Base-by-base conservation (phyloP, 805 yeast genomes). In the Cyberlindnera euphorbiiphila region DNA sequence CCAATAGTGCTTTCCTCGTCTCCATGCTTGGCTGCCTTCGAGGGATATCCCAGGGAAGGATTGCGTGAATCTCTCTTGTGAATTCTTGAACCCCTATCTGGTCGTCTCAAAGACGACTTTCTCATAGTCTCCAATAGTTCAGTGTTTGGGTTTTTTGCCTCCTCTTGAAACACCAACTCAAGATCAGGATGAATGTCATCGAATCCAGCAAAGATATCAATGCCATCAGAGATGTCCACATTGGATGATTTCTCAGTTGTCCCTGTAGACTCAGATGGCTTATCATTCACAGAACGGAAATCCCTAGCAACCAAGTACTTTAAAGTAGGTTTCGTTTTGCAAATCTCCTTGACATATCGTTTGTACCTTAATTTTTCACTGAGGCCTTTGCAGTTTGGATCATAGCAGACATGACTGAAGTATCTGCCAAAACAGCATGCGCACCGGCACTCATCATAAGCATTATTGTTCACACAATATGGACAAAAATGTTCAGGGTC, bases 391-490 rank as follows among this genome's bases (percentile, higher is more conserved):
- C 57, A 53, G 25, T 50, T 45, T 9, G 55, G 54, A 34, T 51
- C 56, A 32, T 53, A 53, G 26, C 57, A 53, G 10, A 49, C 51
- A 16, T 41, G 42, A 21, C 56, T 53, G 39, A 53, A 46, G 29
- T 50, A 51, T 20, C 44, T 46, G 3, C 51, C 57, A 37, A 53
- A 45, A 27, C 56, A 51, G 27, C 57, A 53, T 8, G 57, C 56
- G 39, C 57, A 51, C 11, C 56, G 56, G 25, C 57, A 53, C 27
- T 51, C 56, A 41, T 53, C 57, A 30, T 50, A 51, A 3, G 49
- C 54, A 27, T 53, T 53, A 28, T 51, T 46, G 32, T 51, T 53
- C n/a, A 36, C 48, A 37, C 57, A 53, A 25, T 50, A 51, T 1
- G 57, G 57, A 21, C 57, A 53, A 23, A 51, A 50, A 16, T 50